Base-by-base conservation (phyloP, 2,329 filamentous ascomycete species). In the Fusarium floridanum region DNA sequence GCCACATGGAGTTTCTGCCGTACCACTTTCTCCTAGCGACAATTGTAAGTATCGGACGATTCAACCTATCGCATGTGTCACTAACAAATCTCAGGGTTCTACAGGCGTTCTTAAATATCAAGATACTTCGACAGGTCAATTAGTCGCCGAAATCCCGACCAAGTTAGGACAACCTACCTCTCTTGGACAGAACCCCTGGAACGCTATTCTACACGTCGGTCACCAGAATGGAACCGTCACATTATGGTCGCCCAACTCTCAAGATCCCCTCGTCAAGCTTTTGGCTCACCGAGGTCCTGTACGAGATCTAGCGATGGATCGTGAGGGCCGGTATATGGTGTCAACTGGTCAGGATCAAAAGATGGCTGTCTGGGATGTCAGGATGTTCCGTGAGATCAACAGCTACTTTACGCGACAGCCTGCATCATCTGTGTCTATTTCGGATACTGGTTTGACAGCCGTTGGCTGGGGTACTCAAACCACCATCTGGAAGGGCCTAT, bases 151-250 rank as follows among this genome's bases (percentile, higher is more conserved):
- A 82, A 89, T 97, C 66, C 91, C 94, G 32, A 98, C 96, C 12
- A 92, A 93, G 81, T 89, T 95, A 71, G 97, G 97, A 32, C 91
- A 93, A 5, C 94, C 97, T 2, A 94, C 94, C 5, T 91, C 96
- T 4, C 89, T 99, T 74, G 88, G 91, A 6, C 95, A 98, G 79
- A 99, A 99, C 81, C 93, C 94, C 0, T 93, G 93, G 83, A 99
- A 99, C 81, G 97, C 95, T 17, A 92, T 99, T 67, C 87, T 98
- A 59, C 95, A 98, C 78, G 91, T 95, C 71, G 97, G 97, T 11
- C 96, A 98, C 81, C 95, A 98, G 80, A 98, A 98, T 80, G 97
- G 97, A 67, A 94, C 94, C 3, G 95, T 99, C 39, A 97, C 95
- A 3, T 86, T 99, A 53, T 99, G 97, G 97, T 98, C 96, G 3